Evolutionary conservation across 2,329 filamentous ascomycete species (phyloP), one percentile per base, ranked within the genome.

Genomic region (Aureobasidium zeae): DNA sequence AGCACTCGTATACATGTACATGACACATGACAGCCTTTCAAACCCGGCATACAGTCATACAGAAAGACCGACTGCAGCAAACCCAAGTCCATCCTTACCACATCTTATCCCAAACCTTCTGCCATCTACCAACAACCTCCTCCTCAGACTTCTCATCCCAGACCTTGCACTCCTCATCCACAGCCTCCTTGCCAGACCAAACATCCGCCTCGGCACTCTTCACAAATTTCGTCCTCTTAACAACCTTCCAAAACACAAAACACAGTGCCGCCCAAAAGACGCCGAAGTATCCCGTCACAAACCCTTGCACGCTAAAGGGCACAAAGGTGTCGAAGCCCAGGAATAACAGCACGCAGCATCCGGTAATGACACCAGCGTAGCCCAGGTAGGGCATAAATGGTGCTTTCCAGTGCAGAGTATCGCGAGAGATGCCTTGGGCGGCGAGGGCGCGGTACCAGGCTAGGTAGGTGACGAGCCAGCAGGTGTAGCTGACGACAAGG

Each of bases 391-490:
- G 48, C 25, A 49, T 68, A 22, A 70, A 56, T 9, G 67, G 64
- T 0, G 69, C 69, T 25, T 61, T 60, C 53, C 47, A 53, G n/a
- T 50, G 50, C 17, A 70, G 55, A 10, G 60, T 54, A 28, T 55
- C 49, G 10, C 57, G 51, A 32, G 59, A 53, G 36, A 64, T 55
- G 4, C 60, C 61, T 36, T 70, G 66, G 1, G 54, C 57, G 21
- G 57, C 58, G 34, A 69, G 57, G 3, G 66, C 69, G 4, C 54
- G 51, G 48, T 66, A 60, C 53, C 70, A 69, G 38, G 63, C 63
- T 48, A 72, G 61, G 48, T 70, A 70, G 20, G 64, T 63, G 19
- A 66, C 47, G 51, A 30, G 28, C 28, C 63, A 66, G 48, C 55
- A 28, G 36, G 51, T 53, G 15, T 43, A 47, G 51, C 50, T 53